A percentile compares a stretch with the other conserved stretches of the same genome.
Conservation (phyloP, 805 yeast genomes). For the Candida arabinofermentans region DNA sequence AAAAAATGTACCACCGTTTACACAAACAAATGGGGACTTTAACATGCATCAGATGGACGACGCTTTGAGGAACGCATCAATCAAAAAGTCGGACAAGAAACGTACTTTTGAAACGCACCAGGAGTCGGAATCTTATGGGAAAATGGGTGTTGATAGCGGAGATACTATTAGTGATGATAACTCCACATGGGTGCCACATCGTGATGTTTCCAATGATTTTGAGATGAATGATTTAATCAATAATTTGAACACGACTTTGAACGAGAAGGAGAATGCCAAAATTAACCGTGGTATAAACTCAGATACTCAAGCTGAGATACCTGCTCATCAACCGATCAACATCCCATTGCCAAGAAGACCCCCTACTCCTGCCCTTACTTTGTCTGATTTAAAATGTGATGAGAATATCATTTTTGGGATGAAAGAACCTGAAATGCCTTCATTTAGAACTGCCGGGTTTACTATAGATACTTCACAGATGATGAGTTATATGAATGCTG, state of each 20-base stretch:
- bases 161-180: neutral
- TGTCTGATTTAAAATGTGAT: conserved; percentile 18
- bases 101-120: neutral
- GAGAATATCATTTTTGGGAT: neutral
- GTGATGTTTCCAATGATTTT: neutral
- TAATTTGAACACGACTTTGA: neutral
- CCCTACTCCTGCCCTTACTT: conserved; percentile 10
- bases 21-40: conserved; percentile 28
- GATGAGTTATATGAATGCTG: conserved; percentile 9
- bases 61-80: conserved; percentile 7
- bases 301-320: conserved; percentile 11
- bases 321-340: conserved; percentile 21
- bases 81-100: neutral
- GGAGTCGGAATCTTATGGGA: neutral
- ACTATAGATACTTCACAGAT: conserved; percentile 1
- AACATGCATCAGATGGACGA: conserved; percentile 24
- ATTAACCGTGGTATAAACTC: conserved; percentile 7
- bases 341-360: conserved; percentile 12
- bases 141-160: neutral
- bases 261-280: neutral
- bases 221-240: conserved; percentile 1
- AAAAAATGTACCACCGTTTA: conserved; percentile 27
- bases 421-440: conserved; percentile 1
- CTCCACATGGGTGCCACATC: neutral
- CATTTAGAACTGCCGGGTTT: conserved; percentile 2